Evolutionary conservation across 2,329 filamentous ascomycete genomes (phyloP), one percentile per base, ranked within the genome.

Genomic region (Pestalotiopsis sp.): DNA sequence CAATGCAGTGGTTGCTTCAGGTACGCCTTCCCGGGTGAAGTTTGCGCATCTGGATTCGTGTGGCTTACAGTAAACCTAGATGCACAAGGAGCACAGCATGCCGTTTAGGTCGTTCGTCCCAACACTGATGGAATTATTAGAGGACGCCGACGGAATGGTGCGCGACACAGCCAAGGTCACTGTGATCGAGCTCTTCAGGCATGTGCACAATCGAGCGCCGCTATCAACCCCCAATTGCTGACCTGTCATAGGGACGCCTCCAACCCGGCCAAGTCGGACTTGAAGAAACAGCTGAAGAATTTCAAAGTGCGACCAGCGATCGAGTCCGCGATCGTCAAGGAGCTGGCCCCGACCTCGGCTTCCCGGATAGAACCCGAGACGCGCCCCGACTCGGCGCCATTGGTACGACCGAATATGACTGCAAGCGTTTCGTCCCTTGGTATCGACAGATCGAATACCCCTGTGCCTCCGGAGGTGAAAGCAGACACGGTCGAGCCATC

Each of bases 221-320:
- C 38, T 12, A 12, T 6, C 27, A n/a, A 39, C 12, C 27, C 27
- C 2, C 27, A 12, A 13, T n/a, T 41, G 23, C 38, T 65, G 13
- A 65, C 41, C n/a, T 12, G 3, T 14, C 17, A 36, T 67, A 94
- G 92, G 72, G 90, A 89, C 75, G 94, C 94, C 0, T 92, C 94
- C 17, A 91, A 92, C 72, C 86, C 90, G 68, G 95, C 95, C 64
- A 97, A 97, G 79, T 92, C 92, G 2, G 95, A 98, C 76, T 84
- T 98, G 41, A 96, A 96, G 82, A 92, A 90, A 77, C 94, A 97
- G 80, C 85, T 98, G 69, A 91, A 92, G 77, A 90, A 90, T 75
- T 92, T 93, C 79, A 94, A 94, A 76, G 94, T 98, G 64, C 90
- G 95, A 58, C 94, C 94, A 71, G 92, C 94, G 14, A 98, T 97